Evolutionary conservation across 1,284 basidiomycete species (phyloP).

Genomic region (Rhodotorula glutinis): DNA sequence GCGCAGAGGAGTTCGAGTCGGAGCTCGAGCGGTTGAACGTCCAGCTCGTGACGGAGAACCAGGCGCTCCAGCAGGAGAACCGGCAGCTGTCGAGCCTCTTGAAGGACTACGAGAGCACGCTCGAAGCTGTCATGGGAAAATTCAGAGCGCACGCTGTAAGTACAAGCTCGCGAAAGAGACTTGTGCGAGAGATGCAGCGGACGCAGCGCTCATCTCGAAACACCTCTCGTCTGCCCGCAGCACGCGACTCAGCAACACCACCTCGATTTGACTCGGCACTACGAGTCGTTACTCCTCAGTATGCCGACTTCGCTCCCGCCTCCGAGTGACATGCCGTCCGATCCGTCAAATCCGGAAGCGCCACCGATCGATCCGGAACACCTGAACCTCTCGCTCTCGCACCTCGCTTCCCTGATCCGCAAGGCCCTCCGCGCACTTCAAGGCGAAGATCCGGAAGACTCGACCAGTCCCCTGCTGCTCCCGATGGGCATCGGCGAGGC

Average conservation of each 20-base stretch:
- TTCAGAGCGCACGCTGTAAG: conserved; percentile 87
- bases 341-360: conserved; percentile 56
- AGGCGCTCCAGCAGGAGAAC: conserved; percentile 86
- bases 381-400: conserved; percentile 59
- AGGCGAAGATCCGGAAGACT: conserved; percentile 58
- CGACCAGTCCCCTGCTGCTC: conserved; percentile 23
- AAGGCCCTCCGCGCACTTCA: conserved; percentile 67
- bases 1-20: conserved; percentile 81
- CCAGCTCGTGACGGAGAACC: conserved; percentile 89
- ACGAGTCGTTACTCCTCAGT: conserved; percentile 76
- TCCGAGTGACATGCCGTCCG: conserved; percentile 53
- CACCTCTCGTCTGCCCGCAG: conserved; percentile 51
- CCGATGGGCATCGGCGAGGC: conserved; percentile 11
- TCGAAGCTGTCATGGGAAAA: conserved; percentile 95
- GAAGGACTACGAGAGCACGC: conserved; percentile 90
- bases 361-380: conserved; percentile 53
- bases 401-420: conserved; percentile 68
- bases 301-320: conserved; percentile 59
- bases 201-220: no score
- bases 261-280: conserved; percentile 81
- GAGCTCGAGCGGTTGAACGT: conserved; percentile 88
- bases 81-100: conserved; percentile 82
- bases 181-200: no score
- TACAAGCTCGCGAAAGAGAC: no score
- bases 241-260: conserved; percentile 89